A percentile compares a stretch with the other conserved stretches of the same genome.
Evolutionary conservation across 2,329 filamentous ascomycete species (phyloP).

Genomic region (Colletotrichum paranaense): DNA sequence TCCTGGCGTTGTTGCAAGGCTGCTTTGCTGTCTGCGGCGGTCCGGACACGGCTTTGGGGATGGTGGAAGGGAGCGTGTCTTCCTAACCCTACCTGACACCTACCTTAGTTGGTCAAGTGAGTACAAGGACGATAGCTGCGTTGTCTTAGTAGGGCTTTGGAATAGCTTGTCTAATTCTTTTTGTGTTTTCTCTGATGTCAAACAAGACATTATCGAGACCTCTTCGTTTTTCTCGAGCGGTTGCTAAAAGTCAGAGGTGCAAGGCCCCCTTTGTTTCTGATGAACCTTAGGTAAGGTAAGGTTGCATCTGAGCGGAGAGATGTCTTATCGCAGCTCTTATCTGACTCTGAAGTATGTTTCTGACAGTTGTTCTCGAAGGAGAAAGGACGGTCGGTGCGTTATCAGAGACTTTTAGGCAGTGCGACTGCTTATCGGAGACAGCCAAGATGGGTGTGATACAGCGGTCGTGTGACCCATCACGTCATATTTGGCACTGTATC

Average conservation of each 20-base stretch:
- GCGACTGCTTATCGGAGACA: not conserved
- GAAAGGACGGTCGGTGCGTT: not conserved
- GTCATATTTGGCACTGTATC: slow-evolving; percentile 1
- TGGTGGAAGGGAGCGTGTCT: too few species aligned
- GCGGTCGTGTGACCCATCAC: not conserved
- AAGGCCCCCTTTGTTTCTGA: slow-evolving; percentile 1
- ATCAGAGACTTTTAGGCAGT: slow-evolving; percentile 12
- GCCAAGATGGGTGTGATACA: accelerated
- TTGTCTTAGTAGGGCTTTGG: too few species aligned
- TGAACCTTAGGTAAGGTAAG: too few species aligned
- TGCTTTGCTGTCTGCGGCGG: not conserved
- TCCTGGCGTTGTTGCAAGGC: slow-evolving; percentile 1
- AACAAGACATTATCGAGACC: not conserved
- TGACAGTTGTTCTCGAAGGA: not conserved
- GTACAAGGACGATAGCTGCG: not conserved
- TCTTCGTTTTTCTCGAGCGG: not conserved
- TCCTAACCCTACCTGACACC: too few species aligned
- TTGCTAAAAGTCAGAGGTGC: slow-evolving; percentile 31
- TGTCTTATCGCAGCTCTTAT: slow-evolving; percentile 24
- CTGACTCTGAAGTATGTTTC: not conserved
- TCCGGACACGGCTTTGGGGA: not conserved
- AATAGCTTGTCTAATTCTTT: not conserved
- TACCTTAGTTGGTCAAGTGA: not conserved
- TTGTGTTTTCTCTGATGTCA: not conserved
- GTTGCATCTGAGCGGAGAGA: not conserved